Evolutionary conservation across 352 stramenopile genomes (phyloP).

Genomic region (Elongisporangium anandrum): DNA sequence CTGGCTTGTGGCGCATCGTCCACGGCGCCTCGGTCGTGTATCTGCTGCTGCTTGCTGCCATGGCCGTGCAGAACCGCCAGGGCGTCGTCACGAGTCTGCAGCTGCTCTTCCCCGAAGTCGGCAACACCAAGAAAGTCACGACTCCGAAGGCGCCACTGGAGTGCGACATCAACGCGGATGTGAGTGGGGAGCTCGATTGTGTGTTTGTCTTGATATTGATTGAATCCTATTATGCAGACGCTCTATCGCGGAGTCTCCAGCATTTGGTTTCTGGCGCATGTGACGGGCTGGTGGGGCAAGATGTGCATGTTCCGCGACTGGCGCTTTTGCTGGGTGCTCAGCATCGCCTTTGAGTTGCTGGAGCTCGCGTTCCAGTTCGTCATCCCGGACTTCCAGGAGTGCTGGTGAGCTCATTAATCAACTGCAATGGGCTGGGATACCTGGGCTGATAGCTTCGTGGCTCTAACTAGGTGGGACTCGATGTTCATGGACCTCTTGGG

Average conservation of each 20-base stretch:
- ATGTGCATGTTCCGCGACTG: constrained; percentile 94
- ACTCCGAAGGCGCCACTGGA: constrained; percentile 22
- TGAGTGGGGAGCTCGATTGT: constrained; percentile 5
- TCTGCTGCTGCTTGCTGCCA: constrained; percentile 56
- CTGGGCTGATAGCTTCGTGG: constrained; percentile 2
- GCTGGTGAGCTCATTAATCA: constrained; percentile 46
- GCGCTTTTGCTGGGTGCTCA: constrained; percentile 90
- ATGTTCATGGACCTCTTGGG: constrained; percentile 89
- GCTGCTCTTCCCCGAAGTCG: constrained; percentile 71
- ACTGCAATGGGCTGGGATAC: not conserved
- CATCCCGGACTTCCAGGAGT: constrained; percentile 93
- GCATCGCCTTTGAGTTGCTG: constrained; percentile 88
- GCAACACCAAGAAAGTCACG: constrained; percentile 29
- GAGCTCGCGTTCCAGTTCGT: constrained; percentile 88
- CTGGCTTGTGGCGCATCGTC: constrained; percentile 73
- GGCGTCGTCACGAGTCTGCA: constrained; percentile 63
- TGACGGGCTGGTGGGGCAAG: constrained; percentile 89
- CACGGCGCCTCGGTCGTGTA: constrained; percentile 80
- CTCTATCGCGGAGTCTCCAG: constrained; percentile 68
- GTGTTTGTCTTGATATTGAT: constrained; percentile 1
- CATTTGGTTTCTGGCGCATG: constrained; percentile 85
- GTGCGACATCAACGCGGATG: constrained; percentile 59
- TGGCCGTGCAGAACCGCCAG: constrained; percentile 67
- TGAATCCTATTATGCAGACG: constrained; percentile 18
- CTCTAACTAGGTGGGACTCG: constrained; percentile 91